A percentile compares a stretch with the other conserved stretches of the same genome.
Evolutionary conservation across 805 yeast genomes (phyloP).

Genomic region (Zygosaccharomyces bisporus): DNA sequence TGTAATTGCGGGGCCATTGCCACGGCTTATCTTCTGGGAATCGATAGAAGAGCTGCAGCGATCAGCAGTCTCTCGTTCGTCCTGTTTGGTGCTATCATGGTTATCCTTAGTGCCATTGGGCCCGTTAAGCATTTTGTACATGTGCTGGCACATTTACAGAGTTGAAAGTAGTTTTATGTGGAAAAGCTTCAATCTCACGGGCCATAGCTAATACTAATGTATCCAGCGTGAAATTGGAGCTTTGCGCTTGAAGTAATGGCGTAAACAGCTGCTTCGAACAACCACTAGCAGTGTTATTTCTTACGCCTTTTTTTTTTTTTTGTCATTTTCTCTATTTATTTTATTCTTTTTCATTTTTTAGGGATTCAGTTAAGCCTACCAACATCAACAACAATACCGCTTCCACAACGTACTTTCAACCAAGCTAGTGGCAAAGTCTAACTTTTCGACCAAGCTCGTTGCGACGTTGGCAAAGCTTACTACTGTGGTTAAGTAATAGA

Average conservation of each 20-base stretch:
- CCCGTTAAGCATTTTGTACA: slow-evolving; percentile 49
- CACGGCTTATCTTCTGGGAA: slow-evolving; percentile 65
- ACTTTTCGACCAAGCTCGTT: not conserved
- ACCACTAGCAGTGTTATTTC: no score
- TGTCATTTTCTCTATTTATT: not conserved
- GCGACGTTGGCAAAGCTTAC: not conserved
- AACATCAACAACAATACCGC: not conserved
- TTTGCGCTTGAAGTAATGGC: no score
- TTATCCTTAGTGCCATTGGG: slow-evolving; percentile 58
- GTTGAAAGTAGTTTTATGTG: not conserved
- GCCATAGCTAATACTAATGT: no score
- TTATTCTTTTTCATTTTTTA: not conserved
- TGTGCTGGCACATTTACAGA: slow-evolving; percentile 43
- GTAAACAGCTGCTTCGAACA: no score
- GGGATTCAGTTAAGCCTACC: not conserved
- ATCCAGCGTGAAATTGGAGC: no score
- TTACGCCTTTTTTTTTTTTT: not conserved
- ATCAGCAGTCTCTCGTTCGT: slow-evolving; percentile 70
- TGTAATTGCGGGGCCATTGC: slow-evolving; percentile 80
- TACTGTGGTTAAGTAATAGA: not conserved
- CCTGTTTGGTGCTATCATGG: slow-evolving; percentile 69
- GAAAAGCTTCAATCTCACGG: no score
- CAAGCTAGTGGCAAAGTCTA: not conserved
- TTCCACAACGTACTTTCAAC: not conserved
- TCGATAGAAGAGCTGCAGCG: slow-evolving; percentile 78